These are phyloP conservation scores for Solanum lycopersicoides DNA, from an alignment of 257 asterid genomes.

Conservation along the genomic window DNA sequence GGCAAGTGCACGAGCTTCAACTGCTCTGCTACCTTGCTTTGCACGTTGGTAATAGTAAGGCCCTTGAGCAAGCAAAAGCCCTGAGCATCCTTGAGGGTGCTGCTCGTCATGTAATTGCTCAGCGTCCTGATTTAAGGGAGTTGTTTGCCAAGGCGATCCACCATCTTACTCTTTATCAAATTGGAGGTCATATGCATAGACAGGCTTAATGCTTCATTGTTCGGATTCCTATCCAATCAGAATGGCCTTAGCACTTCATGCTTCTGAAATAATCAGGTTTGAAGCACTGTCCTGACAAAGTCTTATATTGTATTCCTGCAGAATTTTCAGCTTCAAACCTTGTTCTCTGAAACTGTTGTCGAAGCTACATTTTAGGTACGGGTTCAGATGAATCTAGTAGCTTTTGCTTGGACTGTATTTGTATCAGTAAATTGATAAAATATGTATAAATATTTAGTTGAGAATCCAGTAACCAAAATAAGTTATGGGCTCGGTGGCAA, in stretches of 20 bases:
- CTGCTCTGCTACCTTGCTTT: slow-evolving; percentile 67
- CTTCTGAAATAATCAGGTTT: not conserved
- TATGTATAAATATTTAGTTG: not conserved
- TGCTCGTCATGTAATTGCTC: slow-evolving; percentile 33
- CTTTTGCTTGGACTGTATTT: not conserved
- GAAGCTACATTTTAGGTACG: not conserved
- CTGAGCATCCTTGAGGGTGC: slow-evolving; percentile 48
- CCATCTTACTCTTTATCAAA: slow-evolving; percentile 58
- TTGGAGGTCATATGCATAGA: slow-evolving; percentile 51
- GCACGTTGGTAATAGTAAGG: slow-evolving; percentile 59
- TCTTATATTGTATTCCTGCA: not conserved
- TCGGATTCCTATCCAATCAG: not conserved
- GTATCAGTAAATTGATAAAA: not conserved
- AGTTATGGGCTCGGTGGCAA: not conserved
- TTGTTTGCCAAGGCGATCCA: slow-evolving; percentile 37
- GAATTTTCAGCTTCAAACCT: not conserved
- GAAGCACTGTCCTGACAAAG: not conserved
- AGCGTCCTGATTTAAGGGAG: slow-evolving; percentile 51
- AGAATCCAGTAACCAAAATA: not conserved
- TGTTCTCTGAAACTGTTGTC: not conserved
- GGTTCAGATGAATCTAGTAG: not conserved
- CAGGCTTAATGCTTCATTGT: not conserved
- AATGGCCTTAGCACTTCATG: not conserved
- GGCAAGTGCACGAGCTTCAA: slow-evolving; percentile 36
- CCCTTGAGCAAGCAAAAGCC: slow-evolving; percentile 51